Evolutionary conservation across 2,329 filamentous ascomycete genomes (phyloP), one percentile per base, ranked within the genome.

Genomic region (Trichoderma breve): DNA sequence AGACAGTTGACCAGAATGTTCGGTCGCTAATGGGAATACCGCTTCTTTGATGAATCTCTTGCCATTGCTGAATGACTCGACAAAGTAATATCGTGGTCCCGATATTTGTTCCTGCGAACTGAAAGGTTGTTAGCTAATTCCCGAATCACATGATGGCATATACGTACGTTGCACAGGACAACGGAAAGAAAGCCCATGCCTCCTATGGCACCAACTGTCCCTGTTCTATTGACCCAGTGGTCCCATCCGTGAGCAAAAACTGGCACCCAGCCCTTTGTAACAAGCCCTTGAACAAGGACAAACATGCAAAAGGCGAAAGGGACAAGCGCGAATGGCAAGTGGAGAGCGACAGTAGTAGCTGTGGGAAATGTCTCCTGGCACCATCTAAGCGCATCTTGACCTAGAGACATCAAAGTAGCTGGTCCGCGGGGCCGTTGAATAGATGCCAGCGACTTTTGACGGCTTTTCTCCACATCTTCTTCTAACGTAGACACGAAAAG

Each of bases 21-120:
- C 91, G 86, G 57, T 93, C 82, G 14, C 83, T 86, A 64, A 93
- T 91, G 1, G 84, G 79, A 1, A 78, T 80, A 0, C 80, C 80
- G 51, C 83, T 86, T 0, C 74, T 72, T 0, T 77, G 70, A 74
- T 91, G 89, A 53, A 93, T 92, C 2, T 82, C 76, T 73, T 88
- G 82, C 92, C 92, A 93, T 0, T 87, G 82, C 77, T 93, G 91
- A 12, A 93, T 87, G 7, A 93, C 86, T 3, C 91, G 89, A 9
- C 87, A 92, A 1, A 93, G 84, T 0, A 93, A 86, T 76, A 94
- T 93, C 0, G 91, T 91, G 0, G 91, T 92, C 39, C 92, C 91
- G 67, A 93, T 93, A 74, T 93, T 93, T 2, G 92, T 93, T 21
- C 92, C 92, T 0, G 92, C 90, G 75, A 93, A 93, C 90, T 93